Evolutionary conservation across 345 rosid genomes (phyloP), one percentile per base, ranked within the genome.

Genomic region (Alliaria petiolata): DNA sequence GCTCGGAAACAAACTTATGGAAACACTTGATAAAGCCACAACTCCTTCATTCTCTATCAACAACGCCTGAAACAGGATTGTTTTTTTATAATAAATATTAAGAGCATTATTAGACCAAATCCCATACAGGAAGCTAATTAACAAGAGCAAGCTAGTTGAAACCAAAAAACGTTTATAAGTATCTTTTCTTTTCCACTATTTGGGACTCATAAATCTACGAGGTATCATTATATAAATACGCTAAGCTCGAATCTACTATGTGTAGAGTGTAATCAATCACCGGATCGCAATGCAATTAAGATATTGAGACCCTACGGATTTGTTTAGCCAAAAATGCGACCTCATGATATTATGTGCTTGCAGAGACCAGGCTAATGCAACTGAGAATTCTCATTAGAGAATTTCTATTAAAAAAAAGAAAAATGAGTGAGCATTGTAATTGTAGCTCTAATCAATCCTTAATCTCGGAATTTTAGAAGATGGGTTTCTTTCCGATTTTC

Each of bases 41-140:
- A 70, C 6, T 74, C 62, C 78, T 74, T 60, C 73, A 74, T 51
- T 74, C 73, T 50, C 40, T 59, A 74, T 67, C 68, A 74, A 74
- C 55, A 59, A 74, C 4, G 73, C 73, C 78, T 74, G 78, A 59
- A 67, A 49, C 53, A 65, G n/a, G 7, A 12, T 33, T 15, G 15
- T 55, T 43, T 46, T 11, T 15, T 43, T 35, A 10, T 15, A 22
- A 13, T 13, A 28, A 8, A 62, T 20, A 4, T 22, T 31, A 17
- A 40, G 52, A n/a, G n/a, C n/a, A n/a, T n/a, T 60, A 57, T 56
- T n/a, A 65, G 44, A 72, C 64, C 62, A 42, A 15, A n/a, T 8
- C 33, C 14, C 31, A 6, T 12, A 1, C 6, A 34, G 19, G n/a
- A 33, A 47, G 34, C 58, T 36, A 65, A 13, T 26, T 26, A 26